Percentiles rank a stretch among this genome's conserved stretches.
phyloP scores from a whole-genome alignment of 2,329 filamentous ascomycete genomes.

The Didymella exigua region DNA sequence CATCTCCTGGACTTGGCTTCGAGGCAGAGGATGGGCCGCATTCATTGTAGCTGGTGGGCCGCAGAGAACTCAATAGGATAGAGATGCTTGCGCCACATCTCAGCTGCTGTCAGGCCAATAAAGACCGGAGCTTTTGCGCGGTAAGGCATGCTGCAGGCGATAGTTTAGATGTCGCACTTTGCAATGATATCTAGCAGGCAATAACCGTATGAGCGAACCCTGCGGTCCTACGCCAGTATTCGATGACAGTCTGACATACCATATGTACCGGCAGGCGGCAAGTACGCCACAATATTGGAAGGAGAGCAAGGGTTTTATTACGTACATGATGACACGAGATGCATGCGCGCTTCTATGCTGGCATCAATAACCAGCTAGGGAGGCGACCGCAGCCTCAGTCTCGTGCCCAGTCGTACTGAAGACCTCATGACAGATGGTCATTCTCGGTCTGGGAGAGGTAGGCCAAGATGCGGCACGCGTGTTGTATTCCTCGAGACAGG shows the following conservation, averaged over 20 bases:
- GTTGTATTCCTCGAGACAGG: neutral
- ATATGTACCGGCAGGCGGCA: conserved; percentile 9
- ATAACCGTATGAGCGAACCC: neutral
- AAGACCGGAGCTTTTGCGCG: neutral
- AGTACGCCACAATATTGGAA: conserved; percentile 37
- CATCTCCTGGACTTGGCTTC: neutral
- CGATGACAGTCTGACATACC: conserved; percentile 10
- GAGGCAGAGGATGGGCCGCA: neutral
- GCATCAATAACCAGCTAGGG: neutral
- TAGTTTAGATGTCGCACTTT: neutral
- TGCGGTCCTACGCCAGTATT: neutral
- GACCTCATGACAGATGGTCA: neutral
- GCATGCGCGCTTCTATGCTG: neutral
- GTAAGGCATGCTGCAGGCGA: conserved; percentile 8
- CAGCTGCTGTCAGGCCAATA: neutral
- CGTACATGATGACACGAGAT: conserved; percentile 19
- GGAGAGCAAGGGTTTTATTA: conserved; percentile 16
- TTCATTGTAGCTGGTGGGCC: neutral
- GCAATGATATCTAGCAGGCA: neutral
- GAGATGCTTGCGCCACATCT: conserved; percentile 1
- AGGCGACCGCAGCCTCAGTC: conserved; percentile 11
- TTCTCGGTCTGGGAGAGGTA: neutral
- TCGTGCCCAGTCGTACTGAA: conserved; percentile 6
- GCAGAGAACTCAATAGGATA: neutral
- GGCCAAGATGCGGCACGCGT: neutral